A percentile compares a stretch with the other conserved stretches of the same genome.
These are phyloP conservation scores for Fusarium xylarioides DNA, from an alignment of 2,329 filamentous ascomycete genomes.

Conservation along the genomic window DNA sequence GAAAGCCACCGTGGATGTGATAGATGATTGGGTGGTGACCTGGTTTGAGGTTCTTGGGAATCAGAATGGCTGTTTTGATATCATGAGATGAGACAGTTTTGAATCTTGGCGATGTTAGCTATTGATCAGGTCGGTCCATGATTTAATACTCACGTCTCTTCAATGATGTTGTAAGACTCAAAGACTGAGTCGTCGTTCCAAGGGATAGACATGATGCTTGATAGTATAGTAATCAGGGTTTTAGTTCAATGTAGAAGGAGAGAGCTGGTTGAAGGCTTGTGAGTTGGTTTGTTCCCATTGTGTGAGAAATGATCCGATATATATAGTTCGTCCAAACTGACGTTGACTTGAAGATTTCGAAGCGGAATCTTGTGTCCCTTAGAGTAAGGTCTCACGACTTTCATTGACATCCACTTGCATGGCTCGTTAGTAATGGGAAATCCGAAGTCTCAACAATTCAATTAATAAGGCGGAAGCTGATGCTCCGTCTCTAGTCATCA, in stretches of 20 bases:
- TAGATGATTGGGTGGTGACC: slow-evolving; percentile 35
- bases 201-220: slow-evolving; percentile 11
- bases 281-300: too few relatives aligned
- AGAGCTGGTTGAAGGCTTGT: neutral
- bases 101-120: slow-evolving; percentile 14
- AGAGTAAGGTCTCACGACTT: neutral
- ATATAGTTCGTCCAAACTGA: neutral
- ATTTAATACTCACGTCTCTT: slow-evolving; percentile 19
- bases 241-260: neutral
- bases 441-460: neutral
- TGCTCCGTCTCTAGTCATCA: neutral
- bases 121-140: accelerated
- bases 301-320: neutral
- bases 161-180: slow-evolving; percentile 27
- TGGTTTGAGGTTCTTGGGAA: slow-evolving; percentile 39
- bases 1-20: slow-evolving; percentile 43
- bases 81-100: slow-evolving; percentile 31
- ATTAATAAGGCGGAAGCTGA: slow-evolving; percentile 8
- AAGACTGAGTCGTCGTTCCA: slow-evolving; percentile 35
- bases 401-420: neutral
- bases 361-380: neutral
- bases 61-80: slow-evolving; percentile 35
- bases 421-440: neutral
- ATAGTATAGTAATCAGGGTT: accelerated
- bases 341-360: accelerated